Evolutionary conservation across 768 basidiomycete species (phyloP).

Genomic region (Tylopilus plumbeoviolaceoides): DNA sequence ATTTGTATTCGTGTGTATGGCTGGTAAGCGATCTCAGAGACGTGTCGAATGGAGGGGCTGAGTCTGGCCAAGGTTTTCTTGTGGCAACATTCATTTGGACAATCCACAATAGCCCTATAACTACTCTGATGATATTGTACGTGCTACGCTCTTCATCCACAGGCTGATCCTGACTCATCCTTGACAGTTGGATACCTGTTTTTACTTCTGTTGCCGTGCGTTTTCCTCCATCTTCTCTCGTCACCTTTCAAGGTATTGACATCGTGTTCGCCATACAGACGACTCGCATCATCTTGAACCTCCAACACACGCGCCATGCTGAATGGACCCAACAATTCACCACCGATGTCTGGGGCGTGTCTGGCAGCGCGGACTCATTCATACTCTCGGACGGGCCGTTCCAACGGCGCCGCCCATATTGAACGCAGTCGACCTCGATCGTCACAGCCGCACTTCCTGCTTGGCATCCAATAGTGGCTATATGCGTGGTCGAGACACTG

Average conservation of each 20-base stretch:
- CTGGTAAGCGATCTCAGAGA: slow-evolving; percentile 8
- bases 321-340: slow-evolving; percentile 2
- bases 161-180: not conserved
- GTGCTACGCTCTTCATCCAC: not conserved
- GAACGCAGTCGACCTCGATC: not conserved
- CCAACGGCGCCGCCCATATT: not conserved
- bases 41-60: not conserved
- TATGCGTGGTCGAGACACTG: no score
- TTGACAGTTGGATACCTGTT: slow-evolving; percentile 20
- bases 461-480: not conserved
- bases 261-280: slow-evolving; percentile 1
- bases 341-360: slow-evolving; percentile 15
- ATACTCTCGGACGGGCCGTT: slow-evolving; percentile 1
- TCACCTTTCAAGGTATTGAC: not conserved
- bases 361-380: slow-evolving; percentile 14
- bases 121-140: slow-evolving; percentile 14
- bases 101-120: slow-evolving; percentile 1
- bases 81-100: not conserved
- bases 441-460: no score
- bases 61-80: slow-evolving; percentile 12
- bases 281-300: slow-evolving; percentile 18
- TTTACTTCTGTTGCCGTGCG: slow-evolving; percentile 16
- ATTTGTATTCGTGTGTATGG: slow-evolving; percentile 10
- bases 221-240: not conserved
- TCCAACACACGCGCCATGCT: not conserved